Evolutionary conservation across 768 basidiomycete species (phyloP).

Genomic region (Mycena filopes): DNA sequence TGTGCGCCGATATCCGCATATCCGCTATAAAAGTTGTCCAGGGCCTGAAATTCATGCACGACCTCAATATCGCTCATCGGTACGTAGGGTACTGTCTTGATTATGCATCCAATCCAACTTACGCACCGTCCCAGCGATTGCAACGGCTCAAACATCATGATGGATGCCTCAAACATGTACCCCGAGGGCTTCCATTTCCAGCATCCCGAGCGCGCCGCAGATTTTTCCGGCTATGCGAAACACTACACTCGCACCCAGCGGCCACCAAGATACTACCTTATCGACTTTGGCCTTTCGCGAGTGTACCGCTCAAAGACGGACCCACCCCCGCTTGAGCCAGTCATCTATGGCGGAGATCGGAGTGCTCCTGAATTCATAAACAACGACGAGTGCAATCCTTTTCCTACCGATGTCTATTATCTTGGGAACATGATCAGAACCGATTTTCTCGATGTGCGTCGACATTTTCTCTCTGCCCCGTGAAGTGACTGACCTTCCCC

Average conservation of each 20-base stretch:
- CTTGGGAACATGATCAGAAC: not conserved
- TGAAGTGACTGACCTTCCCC: no score
- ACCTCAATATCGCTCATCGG: not conserved
- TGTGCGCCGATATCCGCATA: no score
- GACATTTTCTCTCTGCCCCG: no score
- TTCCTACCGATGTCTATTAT: constrained; percentile 53
- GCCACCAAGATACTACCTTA: not conserved
- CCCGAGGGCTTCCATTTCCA: constrained; percentile 41
- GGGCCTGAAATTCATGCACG: constrained; percentile 8
- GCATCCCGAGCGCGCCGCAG: constrained; percentile 20
- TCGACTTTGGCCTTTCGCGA: constrained; percentile 28
- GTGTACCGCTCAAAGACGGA: not conserved
- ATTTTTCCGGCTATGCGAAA: not conserved
- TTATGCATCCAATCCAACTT: constrained; percentile 37
- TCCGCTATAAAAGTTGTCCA: no score
- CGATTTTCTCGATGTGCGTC: not conserved
- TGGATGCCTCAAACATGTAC: constrained; percentile 43
- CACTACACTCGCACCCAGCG: not conserved
- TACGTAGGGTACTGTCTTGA: constrained; percentile 35
- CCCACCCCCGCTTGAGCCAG: constrained; percentile 14
- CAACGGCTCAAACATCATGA: constrained; percentile 45
- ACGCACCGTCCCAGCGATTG: constrained; percentile 23
- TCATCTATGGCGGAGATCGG: constrained; percentile 31
- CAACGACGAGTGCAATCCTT: constrained; percentile 38
- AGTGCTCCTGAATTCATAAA: constrained; percentile 6